phyloP scores from a whole-genome alignment of 192 early-diverging fungal species.

The Funneliformis mosseae region DNA sequence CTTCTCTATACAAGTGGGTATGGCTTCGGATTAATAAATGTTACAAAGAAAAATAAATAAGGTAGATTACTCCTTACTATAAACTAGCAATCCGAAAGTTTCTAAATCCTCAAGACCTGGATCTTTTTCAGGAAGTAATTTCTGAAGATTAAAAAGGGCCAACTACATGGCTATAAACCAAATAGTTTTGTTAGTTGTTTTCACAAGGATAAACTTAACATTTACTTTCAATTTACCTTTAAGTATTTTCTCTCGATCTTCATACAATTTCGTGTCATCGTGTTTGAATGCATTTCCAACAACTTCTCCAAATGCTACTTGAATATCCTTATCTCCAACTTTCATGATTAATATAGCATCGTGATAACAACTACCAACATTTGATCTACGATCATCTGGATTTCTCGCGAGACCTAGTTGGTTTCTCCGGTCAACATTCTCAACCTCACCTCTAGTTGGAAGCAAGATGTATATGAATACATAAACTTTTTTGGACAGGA shows the following conservation, averaged over 20 bases:
- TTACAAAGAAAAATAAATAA: too few species aligned
- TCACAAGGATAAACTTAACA: constrained; percentile 16
- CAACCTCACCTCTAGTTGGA: constrained; percentile 32
- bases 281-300: too few species aligned
- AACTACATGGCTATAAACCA: constrained; percentile 33
- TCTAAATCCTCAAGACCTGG: too few species aligned
- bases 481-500: too few species aligned
- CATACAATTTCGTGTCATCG: constrained; percentile 27
- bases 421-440: constrained; percentile 25
- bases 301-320: constrained; percentile 34
- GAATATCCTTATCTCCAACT: constrained; percentile 20
- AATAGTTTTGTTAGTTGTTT: constrained; percentile 30
- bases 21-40: too few species aligned
- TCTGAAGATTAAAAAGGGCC: too few species aligned
- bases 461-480: constrained; percentile 13
- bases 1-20: too few species aligned
- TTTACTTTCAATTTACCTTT: constrained; percentile 32
- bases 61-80: too few species aligned
- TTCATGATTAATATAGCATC: constrained; percentile 31
- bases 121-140: too few species aligned
- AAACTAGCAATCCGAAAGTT: too few species aligned
- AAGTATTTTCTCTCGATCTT: constrained; percentile 32
- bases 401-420: background rate
- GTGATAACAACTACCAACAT: constrained; percentile 18
- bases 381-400: too few species aligned